phyloP scores from a whole-genome alignment of 768 basidiomycete genomes.

The Cubamyces lactineus region DNA sequence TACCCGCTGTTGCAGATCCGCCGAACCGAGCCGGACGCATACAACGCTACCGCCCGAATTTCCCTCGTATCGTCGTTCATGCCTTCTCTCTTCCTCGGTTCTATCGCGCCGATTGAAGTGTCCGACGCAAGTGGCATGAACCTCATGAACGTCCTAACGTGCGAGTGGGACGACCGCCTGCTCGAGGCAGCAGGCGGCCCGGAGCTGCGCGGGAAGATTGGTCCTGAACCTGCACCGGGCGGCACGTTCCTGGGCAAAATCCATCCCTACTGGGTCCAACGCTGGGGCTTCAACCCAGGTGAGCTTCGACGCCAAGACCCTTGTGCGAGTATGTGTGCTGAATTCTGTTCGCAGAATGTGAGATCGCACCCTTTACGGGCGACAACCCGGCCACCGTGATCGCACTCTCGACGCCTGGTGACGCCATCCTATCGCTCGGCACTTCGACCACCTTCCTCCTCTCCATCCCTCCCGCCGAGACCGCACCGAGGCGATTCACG shows the following conservation, averaged over 20 bases:
- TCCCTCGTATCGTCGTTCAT: conserved; percentile 85
- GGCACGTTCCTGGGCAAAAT: conserved; percentile 70
- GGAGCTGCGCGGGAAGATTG: conserved; percentile 68
- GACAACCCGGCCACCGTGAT: conserved; percentile 89
- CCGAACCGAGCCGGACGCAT: conserved; percentile 53
- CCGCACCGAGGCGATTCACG: conserved; percentile 68
- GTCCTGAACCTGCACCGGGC: conserved; percentile 75
- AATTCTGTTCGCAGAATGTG: conserved; percentile 53
- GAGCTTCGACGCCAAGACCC: conserved; percentile 6
- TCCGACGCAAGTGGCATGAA: conserved; percentile 93
- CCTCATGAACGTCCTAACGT: conserved; percentile 74
- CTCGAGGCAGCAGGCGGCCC: conserved; percentile 71
- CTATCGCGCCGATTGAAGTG: conserved; percentile 80
- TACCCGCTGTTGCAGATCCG: conserved; percentile 50
- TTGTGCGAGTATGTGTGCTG: background rate
- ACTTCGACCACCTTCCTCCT: conserved; percentile 89
- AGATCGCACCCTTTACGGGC: conserved; percentile 84
- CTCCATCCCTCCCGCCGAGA: conserved; percentile 67
- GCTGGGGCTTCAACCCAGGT: conserved; percentile 78
- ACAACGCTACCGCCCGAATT: conserved; percentile 64
- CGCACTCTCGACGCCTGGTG: conserved; percentile 72
- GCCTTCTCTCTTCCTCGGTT: conserved; percentile 79
- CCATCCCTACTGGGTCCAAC: conserved; percentile 67
- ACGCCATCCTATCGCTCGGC: conserved; percentile 84
- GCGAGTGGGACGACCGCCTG: conserved; percentile 73